Percentiles rank a stretch among this genome's conserved stretches.
These are phyloP conservation scores for Spathaspora boniae DNA, from an alignment of 805 yeast genomes.

Conservation along the genomic window DNA sequence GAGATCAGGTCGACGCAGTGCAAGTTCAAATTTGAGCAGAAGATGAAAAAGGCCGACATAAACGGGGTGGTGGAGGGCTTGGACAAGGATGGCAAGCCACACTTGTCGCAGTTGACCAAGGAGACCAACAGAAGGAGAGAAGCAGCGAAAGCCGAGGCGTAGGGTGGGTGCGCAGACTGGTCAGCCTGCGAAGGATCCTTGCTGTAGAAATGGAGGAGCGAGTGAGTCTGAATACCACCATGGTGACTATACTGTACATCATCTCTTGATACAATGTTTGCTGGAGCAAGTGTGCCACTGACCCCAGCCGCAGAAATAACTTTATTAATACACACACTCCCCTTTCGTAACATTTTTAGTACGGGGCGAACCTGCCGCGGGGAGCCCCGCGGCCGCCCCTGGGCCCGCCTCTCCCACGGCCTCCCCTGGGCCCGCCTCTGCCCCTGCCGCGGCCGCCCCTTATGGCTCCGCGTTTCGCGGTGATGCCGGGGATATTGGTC, in stretches of 20 bases:
- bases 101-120: conserved; percentile 24
- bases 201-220: too few relatives aligned
- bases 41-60: conserved; percentile 38
- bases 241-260: too few relatives aligned
- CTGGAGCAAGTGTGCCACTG: too few relatives aligned
- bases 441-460: conserved; percentile 24
- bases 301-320: too few relatives aligned
- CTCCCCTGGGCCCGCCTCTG: conserved; percentile 19
- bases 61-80: conserved; percentile 52
- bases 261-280: too few relatives aligned
- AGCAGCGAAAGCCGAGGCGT: conserved; percentile 1
- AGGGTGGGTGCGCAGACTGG: not conserved
- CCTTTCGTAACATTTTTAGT: too few relatives aligned
- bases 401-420: conserved; percentile 22
- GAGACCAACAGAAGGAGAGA: conserved; percentile 19
- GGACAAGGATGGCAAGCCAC: conserved; percentile 30
- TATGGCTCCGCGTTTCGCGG: conserved; percentile 24
- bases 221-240: too few relatives aligned
- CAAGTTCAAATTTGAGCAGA: conserved; percentile 60
- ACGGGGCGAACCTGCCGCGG: conserved; percentile 19
- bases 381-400: conserved; percentile 17
- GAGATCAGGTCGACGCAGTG: conserved; percentile 45
- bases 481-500: conserved; percentile 75
- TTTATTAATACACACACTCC: too few relatives aligned
- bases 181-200: too few relatives aligned